Conservation (phyloP, 345 rosid genomes). For the Linum tenue region DNA sequence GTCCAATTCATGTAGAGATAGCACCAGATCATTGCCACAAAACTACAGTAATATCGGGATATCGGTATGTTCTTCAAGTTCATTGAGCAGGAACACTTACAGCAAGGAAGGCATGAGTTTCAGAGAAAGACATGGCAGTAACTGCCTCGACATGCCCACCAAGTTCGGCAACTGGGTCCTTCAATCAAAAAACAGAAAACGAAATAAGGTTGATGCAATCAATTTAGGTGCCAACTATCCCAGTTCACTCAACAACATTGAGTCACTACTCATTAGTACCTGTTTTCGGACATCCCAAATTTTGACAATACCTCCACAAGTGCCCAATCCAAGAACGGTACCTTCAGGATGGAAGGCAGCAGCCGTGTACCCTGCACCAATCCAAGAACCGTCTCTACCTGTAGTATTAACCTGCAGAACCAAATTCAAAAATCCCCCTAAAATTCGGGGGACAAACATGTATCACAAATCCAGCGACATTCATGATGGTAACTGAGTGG, state of each 20-base stretch:
- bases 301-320: constrained; percentile 66
- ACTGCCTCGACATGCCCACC: constrained; percentile 77
- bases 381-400: constrained; percentile 24
- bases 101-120: constrained; percentile 92
- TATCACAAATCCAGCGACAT: neutral
- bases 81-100: constrained; percentile 34
- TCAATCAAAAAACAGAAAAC: constrained; percentile 11
- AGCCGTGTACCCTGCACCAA: constrained; percentile 69
- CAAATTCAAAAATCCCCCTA: no score
- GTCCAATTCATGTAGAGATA: constrained; percentile 18
- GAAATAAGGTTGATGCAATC: neutral
- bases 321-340: constrained; percentile 94
- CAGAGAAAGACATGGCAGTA: constrained; percentile 93
- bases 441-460: no score
- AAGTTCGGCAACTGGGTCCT: constrained; percentile 85
- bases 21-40: constrained; percentile 18
- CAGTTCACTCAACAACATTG: neutral
- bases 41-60: neutral
- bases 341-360: constrained; percentile 99
- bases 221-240: neutral
- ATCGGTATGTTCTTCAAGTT: no score
- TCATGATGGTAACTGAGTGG: neutral
- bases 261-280: constrained; percentile 29
- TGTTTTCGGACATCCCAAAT: constrained; percentile 97
- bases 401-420: constrained; percentile 50